Evolutionary conservation across 768 basidiomycete genomes (phyloP).

Genomic region (Chiua virens): DNA sequence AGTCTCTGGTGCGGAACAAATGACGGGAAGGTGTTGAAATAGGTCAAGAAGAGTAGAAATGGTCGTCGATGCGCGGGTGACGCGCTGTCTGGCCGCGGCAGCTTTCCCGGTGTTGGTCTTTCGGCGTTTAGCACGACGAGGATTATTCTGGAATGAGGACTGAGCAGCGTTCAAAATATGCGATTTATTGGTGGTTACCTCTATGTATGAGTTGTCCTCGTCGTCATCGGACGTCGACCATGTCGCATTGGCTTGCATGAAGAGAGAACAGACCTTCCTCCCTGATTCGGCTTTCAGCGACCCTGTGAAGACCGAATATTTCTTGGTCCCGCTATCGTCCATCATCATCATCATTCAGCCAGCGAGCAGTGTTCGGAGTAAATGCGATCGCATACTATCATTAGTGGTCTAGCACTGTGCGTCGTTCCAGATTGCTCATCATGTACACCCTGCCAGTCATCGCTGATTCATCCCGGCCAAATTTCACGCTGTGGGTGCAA

Average conservation of each 20-base stretch:
- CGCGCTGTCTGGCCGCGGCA: constrained; percentile 1
- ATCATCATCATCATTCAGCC: too few species aligned
- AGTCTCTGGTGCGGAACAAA: background rate
- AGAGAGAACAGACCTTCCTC: background rate
- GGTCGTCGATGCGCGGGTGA: constrained; percentile 18
- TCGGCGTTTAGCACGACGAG: constrained; percentile 25
- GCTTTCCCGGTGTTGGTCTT: constrained; percentile 23
- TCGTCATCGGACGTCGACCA: constrained; percentile 21
- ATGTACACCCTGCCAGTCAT: too few species aligned
- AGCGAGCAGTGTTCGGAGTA: too few species aligned
- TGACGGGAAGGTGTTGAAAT: constrained; percentile 14
- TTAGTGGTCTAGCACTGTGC: too few species aligned
- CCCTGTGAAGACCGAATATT: background rate
- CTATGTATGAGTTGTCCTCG: constrained; percentile 7
- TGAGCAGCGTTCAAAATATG: background rate
- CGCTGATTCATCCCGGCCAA: too few species aligned
- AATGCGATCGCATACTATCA: too few species aligned
- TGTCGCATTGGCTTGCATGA: background rate
- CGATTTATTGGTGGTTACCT: constrained; percentile 11
- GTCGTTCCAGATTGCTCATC: too few species aligned
- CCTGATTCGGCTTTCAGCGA: background rate
- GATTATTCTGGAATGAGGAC: constrained; percentile 6
- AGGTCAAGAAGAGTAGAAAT: constrained; percentile 16
- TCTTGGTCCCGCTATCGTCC: too few species aligned
- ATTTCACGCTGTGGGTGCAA: too few species aligned